A percentile compares a stretch with the other conserved stretches of the same genome.
phyloP scores from a whole-genome alignment of 2,329 filamentous ascomycete genomes.

The Trichophyton mentagrophytes region DNA sequence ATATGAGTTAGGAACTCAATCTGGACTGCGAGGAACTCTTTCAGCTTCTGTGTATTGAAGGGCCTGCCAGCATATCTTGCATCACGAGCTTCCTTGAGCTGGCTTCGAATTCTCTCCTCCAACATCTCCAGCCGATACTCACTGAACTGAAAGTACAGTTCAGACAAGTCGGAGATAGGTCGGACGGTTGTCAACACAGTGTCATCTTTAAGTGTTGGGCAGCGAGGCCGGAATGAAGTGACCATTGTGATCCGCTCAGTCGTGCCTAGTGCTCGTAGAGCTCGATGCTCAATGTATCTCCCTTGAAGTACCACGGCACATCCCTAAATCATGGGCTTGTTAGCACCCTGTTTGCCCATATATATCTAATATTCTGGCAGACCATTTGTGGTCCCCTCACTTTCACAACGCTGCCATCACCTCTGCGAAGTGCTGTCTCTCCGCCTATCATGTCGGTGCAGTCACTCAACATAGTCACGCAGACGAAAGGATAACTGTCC shows the following conservation, averaged over 20 bases:
- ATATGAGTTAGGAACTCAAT: slow-evolving; percentile 27
- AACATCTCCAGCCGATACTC: slow-evolving; percentile 53
- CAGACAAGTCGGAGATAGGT: slow-evolving; percentile 43
- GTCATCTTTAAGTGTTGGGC: slow-evolving; percentile 44
- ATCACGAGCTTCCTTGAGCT: slow-evolving; percentile 29
- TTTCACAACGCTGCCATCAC: slow-evolving; percentile 43
- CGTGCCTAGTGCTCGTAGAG: slow-evolving; percentile 45
- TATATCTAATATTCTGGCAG: slow-evolving; percentile 17
- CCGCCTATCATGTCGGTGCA: slow-evolving; percentile 51
- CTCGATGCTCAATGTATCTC: slow-evolving; percentile 53
- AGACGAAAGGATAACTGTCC: slow-evolving; percentile 57
- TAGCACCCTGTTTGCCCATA: background rate
- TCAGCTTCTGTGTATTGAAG: slow-evolving; percentile 21
- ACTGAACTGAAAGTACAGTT: slow-evolving; percentile 49
- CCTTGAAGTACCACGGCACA: slow-evolving; percentile 54
- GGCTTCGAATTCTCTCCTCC: slow-evolving; percentile 42
- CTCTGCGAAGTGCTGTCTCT: slow-evolving; percentile 49
- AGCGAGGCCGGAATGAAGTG: slow-evolving; percentile 51
- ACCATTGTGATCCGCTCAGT: slow-evolving; percentile 54
- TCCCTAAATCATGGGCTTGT: slow-evolving; percentile 33
- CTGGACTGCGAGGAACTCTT: slow-evolving; percentile 19
- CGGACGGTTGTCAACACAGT: slow-evolving; percentile 49
- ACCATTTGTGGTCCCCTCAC: slow-evolving; percentile 49
- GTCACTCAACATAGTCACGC: slow-evolving; percentile 55
- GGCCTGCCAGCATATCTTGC: slow-evolving; percentile 21